Evolutionary conservation across 2,329 filamentous ascomycete genomes (phyloP).

Genomic region (Dothistroma septosporum): DNA sequence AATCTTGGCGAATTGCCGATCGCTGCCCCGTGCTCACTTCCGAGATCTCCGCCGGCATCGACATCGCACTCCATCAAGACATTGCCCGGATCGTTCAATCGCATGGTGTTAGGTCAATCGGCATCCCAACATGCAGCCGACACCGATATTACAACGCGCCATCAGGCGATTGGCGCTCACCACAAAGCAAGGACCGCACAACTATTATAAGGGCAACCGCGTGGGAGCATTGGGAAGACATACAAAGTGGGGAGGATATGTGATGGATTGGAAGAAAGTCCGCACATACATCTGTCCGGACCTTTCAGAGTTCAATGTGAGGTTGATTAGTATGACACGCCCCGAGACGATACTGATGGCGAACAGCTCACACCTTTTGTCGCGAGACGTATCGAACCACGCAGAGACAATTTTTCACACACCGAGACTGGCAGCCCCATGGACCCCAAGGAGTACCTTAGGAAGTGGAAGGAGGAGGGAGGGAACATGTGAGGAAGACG

Average conservation of each 20-base stretch:
- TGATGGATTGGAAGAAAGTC: conserved; percentile 81
- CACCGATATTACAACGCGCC: conserved; percentile 61
- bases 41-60: conserved; percentile 6
- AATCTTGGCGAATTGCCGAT: conserved; percentile 4
- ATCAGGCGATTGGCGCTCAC: conserved; percentile 76
- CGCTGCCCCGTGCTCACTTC: conserved; percentile 11
- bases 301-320: conserved; percentile 67
- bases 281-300: conserved; percentile 82
- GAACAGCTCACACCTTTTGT: conserved; percentile 77
- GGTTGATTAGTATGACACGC: conserved; percentile 2
- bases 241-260: conserved; percentile 77
- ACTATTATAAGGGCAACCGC: conserved; percentile 95
- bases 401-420: conserved; percentile 49
- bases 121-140: conserved; percentile 52
- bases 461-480: conserved; percentile 34
- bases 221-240: conserved; percentile 82
- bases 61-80: not conserved
- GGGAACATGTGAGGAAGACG: conserved; percentile 27
- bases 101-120: not conserved
- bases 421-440: conserved; percentile 25
- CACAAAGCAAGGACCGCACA: conserved; percentile 87
- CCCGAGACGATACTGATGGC: conserved; percentile 3
- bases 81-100: not conserved
- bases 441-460: conserved; percentile 33
- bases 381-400: conserved; percentile 53